Evolutionary conservation across 805 yeast genomes (phyloP).

Genomic region (Debaryomyces tyrocola): DNA sequence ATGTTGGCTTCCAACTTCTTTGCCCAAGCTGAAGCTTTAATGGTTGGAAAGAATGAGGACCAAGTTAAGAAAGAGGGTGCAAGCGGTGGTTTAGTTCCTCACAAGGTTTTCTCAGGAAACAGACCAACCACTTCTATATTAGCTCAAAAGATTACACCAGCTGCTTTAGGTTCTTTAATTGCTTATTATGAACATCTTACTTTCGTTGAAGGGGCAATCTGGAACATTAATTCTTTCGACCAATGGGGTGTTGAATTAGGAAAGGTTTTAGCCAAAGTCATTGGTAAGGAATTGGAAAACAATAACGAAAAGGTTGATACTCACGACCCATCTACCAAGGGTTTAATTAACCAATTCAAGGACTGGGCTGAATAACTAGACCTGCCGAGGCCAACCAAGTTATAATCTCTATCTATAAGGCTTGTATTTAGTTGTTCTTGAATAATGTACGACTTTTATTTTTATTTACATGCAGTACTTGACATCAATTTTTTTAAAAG

Average conservation of each 20-base stretch:
- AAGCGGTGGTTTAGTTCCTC: slow-evolving; percentile 82
- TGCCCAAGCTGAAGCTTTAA: slow-evolving; percentile 97
- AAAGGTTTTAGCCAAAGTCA: slow-evolving; percentile 94
- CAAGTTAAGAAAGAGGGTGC: slow-evolving; percentile 90
- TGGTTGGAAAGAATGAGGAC: slow-evolving; percentile 89
- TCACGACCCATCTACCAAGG: slow-evolving; percentile 92
- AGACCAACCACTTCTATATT: slow-evolving; percentile 98
- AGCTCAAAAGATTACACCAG: slow-evolving; percentile 95
- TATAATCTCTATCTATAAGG: not conserved
- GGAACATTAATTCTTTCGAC: slow-evolving; percentile 99
- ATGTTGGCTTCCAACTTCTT: slow-evolving; percentile 99
- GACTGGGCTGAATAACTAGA: slow-evolving; percentile 52
- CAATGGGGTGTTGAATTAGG: slow-evolving; percentile 99
- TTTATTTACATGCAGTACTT: too few species aligned
- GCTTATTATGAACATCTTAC: slow-evolving; percentile 98
- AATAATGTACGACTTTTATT: too few species aligned
- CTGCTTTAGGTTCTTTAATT: slow-evolving; percentile 91
- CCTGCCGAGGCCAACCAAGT: not conserved
- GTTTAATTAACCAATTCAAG: slow-evolving; percentile 93
- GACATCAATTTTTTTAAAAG: too few species aligned
- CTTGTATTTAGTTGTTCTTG: too few species aligned
- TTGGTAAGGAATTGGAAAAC: slow-evolving; percentile 83
- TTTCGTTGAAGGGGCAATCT: slow-evolving; percentile 97
- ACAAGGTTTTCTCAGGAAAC: slow-evolving; percentile 96
- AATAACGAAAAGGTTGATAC: slow-evolving; percentile 47